Evolutionary conservation across 1,139 yeast genomes (phyloP).

Genomic region (Dujonia santamariae): DNA sequence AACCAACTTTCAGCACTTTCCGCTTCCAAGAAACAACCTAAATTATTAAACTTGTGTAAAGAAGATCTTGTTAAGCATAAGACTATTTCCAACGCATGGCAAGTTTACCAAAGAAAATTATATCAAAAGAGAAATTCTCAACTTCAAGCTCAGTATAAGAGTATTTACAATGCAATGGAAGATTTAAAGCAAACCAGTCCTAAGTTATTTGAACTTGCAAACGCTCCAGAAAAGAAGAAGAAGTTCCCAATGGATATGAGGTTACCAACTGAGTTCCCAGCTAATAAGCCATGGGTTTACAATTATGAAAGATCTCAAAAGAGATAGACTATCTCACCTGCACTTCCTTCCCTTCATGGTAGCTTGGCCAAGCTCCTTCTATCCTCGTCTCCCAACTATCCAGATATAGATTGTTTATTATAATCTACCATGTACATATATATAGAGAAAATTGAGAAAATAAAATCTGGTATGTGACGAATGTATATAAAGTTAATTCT

Average conservation of each 20-base stretch:
- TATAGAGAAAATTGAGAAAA: too few species aligned
- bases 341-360: too few species aligned
- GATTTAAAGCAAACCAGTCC: conserved; percentile 54
- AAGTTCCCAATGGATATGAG: conserved; percentile 77
- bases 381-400: too few species aligned
- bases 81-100: conserved; percentile 85
- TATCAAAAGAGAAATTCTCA: conserved; percentile 40
- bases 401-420: too few species aligned
- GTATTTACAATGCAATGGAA: conserved; percentile 71
- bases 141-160: conserved; percentile 60
- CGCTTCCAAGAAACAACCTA: conserved; percentile 86
- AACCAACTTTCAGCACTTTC: conserved; percentile 82
- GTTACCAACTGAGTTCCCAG: conserved; percentile 91
- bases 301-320: conserved; percentile 35
- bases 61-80: conserved; percentile 87
- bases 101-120: conserved; percentile 51
- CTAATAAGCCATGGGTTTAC: conserved; percentile 77
- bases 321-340: too few species aligned
- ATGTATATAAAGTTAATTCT: too few species aligned
- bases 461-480: too few species aligned
- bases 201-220: conserved; percentile 51
- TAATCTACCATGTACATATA: too few species aligned
- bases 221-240: conserved; percentile 42
- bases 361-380: too few species aligned
- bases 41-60: conserved; percentile 65